These are phyloP conservation scores for Cercophora newfieldiana DNA, from an alignment of 495 filamentous ascomycete species.

Conservation along the genomic window DNA sequence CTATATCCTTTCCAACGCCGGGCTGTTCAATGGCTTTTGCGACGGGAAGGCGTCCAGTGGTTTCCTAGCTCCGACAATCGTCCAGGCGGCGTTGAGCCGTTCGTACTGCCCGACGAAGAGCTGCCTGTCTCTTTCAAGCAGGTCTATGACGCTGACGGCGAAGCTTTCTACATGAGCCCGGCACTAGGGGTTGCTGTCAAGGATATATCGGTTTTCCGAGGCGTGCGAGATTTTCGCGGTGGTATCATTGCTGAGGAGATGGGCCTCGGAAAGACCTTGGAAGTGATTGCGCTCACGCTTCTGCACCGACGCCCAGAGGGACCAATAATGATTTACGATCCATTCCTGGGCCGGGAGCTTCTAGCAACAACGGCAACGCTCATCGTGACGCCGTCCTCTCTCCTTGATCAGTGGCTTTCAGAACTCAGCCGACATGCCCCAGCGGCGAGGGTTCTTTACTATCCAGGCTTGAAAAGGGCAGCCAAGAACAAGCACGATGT, in stretches of 20 bases:
- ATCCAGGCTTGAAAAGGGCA: conserved; percentile 49
- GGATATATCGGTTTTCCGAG: conserved; percentile 49
- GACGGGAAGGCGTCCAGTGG: conserved; percentile 46
- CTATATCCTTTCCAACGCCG: conserved; percentile 50
- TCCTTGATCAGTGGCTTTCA: conserved; percentile 83
- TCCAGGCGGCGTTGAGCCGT: conserved; percentile 20
- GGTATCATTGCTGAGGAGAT: conserved; percentile 91
- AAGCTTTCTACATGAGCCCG: conserved; percentile 52
- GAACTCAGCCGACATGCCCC: conserved; percentile 69
- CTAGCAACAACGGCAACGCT: conserved; percentile 65
- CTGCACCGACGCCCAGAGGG: conserved; percentile 51
- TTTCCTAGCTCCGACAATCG: conserved; percentile 5
- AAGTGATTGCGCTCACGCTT: conserved; percentile 76
- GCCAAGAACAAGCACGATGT: conserved; percentile 25
- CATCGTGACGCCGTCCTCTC: conserved; percentile 80
- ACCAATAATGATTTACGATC: conserved; percentile 22
- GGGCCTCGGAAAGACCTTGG: conserved; percentile 94
- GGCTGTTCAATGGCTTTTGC: conserved; percentile 48
- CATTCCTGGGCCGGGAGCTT: conserved; percentile 39
- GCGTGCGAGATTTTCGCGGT: conserved; percentile 53
- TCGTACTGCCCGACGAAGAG: not conserved
- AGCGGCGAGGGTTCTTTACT: conserved; percentile 39
- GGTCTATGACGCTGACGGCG: conserved; percentile 36
- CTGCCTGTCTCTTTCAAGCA: conserved; percentile 20
- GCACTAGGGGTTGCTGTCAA: conserved; percentile 62